Base-by-base conservation (phyloP, 208 protist species). In the Trypanosomatidae sp. region DNA sequence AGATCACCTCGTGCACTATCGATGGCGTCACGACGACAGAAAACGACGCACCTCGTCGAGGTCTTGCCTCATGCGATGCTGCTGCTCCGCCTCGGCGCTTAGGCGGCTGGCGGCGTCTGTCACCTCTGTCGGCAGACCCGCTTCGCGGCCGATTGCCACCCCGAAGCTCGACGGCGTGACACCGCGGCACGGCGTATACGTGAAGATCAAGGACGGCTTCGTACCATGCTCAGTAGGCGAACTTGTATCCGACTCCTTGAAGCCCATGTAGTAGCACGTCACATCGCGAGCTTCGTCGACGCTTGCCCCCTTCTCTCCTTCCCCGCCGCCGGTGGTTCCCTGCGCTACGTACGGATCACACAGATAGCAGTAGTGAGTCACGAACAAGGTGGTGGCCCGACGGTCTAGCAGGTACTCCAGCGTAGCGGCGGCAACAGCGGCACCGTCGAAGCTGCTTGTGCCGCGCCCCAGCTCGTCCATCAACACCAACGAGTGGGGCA, bases 391-490 rank as follows among this genome's bases (percentile, higher is more conserved):
- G 6, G 95, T 89, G 65, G 88, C 95, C 25, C 77, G 58, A 12
- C 69, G 69, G 10, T 79, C 58, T 8, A 90, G 60, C 3, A 99
- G 76, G 77, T 98, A 94, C 78, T 98, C 88, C 17, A 99, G 77
- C 19, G 98, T 97, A 1, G 94, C 88, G 8, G 83, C 82, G 1
- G 98, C 97, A 53, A 99, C 93, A 5, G 95, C 89, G 6, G 97
- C 78, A 7, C 98, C 98, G 73, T 99, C 98, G 44, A 92, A 90
- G 52, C 93, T 98, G 56, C 89, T 92, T 39, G 98, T 99, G 30
- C 98, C 98, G 33, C 98, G 77, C 13, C 98, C 98, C 1, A 99
- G 74, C 71, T 99, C 98, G 79, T 99, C 98, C 77, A 99, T 91
- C 62, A 99, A 81, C 13, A 99, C 96, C 9, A 99, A 85, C 2